Evolutionary conservation across 129 eudicot species (phyloP), one percentile per base, ranked within the genome.

Genomic region (Pseudognaphalium luteoalbum): DNA sequence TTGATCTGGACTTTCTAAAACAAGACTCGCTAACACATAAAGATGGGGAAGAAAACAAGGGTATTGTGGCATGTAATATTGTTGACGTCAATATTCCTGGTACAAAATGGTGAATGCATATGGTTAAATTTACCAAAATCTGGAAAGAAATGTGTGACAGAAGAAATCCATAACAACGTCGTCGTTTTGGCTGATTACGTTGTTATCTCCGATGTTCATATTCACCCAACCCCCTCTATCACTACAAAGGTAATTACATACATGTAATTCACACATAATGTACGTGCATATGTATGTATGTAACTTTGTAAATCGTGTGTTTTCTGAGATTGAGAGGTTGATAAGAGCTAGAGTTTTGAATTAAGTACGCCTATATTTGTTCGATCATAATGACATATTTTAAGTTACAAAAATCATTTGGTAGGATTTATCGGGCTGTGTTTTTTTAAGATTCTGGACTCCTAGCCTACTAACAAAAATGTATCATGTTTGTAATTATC

Each of bases 141-240:
- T 8, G 96, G 97, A n/a, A 78, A 88, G 71, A 93, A 93, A 72
- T 93, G 98, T 76, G 96, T 93, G 0, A 86, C 98, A 28, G 98
- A 93, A 79, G 97, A 93, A 79, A 85, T 93, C 75, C 98, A 90
- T 47, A 88, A 76, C 86, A 90, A 93, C 75, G 93, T 93, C 81
- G 97, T 93, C 61, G 97, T 93, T 87, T 81, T 90, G 86, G 89
- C 89, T 17, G 97, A 90, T 84, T 93, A 90, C 50, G 92, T 88
- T 67, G 93, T 93, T 63, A 85, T 93, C 39, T 85, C 96, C 61
- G 92, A 90, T 75, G 92, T 90, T 82, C 94, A 81, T 77, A 76
- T 74, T 66, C 85, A 81, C 33, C 85, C 91, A 6, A 83, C 85
- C n/a, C 92, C 96, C 74, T 83, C 92, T 58, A 86, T 90, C 78